These are phyloP conservation scores for Gossypium bickii DNA, from an alignment of 345 rosid genomes.

Conservation along the genomic window DNA sequence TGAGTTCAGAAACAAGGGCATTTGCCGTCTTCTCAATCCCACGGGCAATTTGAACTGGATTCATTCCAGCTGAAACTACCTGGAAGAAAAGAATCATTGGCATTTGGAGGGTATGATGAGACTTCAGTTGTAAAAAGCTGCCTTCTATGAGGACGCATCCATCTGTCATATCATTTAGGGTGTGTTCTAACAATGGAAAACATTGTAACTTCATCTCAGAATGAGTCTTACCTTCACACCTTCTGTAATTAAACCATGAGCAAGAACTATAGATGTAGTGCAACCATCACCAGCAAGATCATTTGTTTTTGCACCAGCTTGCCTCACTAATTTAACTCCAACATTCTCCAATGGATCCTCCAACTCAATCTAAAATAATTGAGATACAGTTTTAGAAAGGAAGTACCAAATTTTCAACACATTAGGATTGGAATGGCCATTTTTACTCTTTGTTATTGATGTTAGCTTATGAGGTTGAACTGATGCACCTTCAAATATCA, in stretches of 20 bases:
- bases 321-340: conserved; percentile 95
- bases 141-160: neutral
- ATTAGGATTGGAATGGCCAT: neutral
- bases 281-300: conserved; percentile 96
- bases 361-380: conserved; percentile 60
- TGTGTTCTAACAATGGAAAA: neutral
- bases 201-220: neutral
- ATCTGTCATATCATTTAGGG: neutral
- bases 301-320: conserved; percentile 94
- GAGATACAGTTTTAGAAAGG: neutral
- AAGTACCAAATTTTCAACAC: neutral
- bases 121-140: neutral
- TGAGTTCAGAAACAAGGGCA: conserved; percentile 83
- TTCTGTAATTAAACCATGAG: conserved; percentile 83
- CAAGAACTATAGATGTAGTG: conserved; percentile 83
- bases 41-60: conserved; percentile 76
- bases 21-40: conserved; percentile 75
- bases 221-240: conserved; percentile 61
- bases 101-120: neutral
- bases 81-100: conserved; percentile 27
- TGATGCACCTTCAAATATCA: conserved; percentile 6
- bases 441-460: neutral
- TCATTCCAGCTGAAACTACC: conserved; percentile 82
- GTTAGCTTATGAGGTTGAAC: neutral
- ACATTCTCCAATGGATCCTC: conserved; percentile 92